These are phyloP conservation scores for Rasamsonia emersonii DNA, from an alignment of 2,329 filamentous ascomycete genomes.

Conservation along the genomic window DNA sequence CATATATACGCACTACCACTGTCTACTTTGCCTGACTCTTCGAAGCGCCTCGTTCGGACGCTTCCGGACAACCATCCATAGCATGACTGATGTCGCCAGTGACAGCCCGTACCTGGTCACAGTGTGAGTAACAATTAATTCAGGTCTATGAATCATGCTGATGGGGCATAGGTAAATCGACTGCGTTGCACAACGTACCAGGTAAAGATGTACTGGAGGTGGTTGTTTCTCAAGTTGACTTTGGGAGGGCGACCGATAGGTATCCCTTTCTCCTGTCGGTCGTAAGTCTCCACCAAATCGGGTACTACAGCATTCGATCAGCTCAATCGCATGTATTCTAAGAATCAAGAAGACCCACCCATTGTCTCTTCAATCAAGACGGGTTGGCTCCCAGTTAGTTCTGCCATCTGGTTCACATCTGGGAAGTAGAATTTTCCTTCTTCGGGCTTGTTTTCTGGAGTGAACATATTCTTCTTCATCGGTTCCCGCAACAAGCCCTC, in stretches of 20 bases:
- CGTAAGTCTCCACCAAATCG: slow-evolving; percentile 66
- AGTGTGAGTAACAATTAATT: slow-evolving; percentile 15
- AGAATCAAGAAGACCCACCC: slow-evolving; percentile 46
- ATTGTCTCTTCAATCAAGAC: slow-evolving; percentile 96
- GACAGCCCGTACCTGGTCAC: slow-evolving; percentile 69
- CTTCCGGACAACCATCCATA: slow-evolving; percentile 91
- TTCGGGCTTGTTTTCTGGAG: slow-evolving; percentile 77
- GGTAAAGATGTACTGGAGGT: slow-evolving; percentile 97
- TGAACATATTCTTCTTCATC: slow-evolving; percentile 98
- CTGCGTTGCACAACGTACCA: slow-evolving; percentile 55
- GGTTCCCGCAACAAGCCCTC: slow-evolving; percentile 80
- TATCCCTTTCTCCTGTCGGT: slow-evolving; percentile 70
- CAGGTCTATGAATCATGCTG: slow-evolving; percentile 3
- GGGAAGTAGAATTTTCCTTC: slow-evolving; percentile 89
- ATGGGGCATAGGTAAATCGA: slow-evolving; percentile 1
- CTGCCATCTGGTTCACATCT: slow-evolving; percentile 86
- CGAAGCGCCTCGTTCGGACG: slow-evolving; percentile 64
- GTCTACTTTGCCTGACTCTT: slow-evolving; percentile 66
- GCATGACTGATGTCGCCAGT: slow-evolving; percentile 82
- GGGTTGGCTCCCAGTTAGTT: slow-evolving; percentile 68
- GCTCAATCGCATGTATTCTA: slow-evolving; percentile 2
- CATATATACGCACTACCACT: slow-evolving; percentile 50
- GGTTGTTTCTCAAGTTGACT: slow-evolving; percentile 92
- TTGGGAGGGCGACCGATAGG: slow-evolving; percentile 82
- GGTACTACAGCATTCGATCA: slow-evolving; percentile 48